phyloP scores from a whole-genome alignment of 371 early-diverging fungal species.

The Rhizopus microsporus region DNA sequence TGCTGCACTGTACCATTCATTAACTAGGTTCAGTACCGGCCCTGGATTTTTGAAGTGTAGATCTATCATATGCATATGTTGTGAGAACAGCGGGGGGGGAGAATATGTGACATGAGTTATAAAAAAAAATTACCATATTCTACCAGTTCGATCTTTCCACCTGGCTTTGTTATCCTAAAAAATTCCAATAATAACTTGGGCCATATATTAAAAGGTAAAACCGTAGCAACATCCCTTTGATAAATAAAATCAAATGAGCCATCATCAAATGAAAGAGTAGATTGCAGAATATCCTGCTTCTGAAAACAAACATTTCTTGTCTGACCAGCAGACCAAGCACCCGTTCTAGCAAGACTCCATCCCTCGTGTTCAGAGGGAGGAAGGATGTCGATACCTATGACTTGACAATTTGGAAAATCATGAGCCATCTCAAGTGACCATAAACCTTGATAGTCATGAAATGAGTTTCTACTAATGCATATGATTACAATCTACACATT shows the following conservation, averaged over 20 bases:
- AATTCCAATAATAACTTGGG: constrained; percentile 40
- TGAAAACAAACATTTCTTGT: constrained; percentile 21
- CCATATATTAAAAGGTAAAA: constrained; percentile 47
- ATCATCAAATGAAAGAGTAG: constrained; percentile 37
- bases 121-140: constrained; percentile 33
- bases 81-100: background rate
- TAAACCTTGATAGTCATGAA: constrained; percentile 21
- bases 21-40: constrained; percentile 35
- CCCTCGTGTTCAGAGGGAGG: constrained; percentile 27
- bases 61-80: constrained; percentile 15
- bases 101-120: background rate
- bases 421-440: constrained; percentile 66
- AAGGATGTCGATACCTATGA: constrained; percentile 36
- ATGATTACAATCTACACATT: background rate
- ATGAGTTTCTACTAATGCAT: background rate
- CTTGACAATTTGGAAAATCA: constrained; percentile 37
- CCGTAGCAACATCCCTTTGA: constrained; percentile 55
- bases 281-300: constrained; percentile 30
- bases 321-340: constrained; percentile 10
- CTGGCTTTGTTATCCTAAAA: constrained; percentile 47
- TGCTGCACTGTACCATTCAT: constrained; percentile 40
- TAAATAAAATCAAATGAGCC: constrained; percentile 63
- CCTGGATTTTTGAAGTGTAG: constrained; percentile 38
- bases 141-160: constrained; percentile 55
- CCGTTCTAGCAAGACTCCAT: constrained; percentile 9